These are phyloP conservation scores for Leccinum variicolor DNA, from an alignment of 768 basidiomycete genomes.

Conservation along the genomic window DNA sequence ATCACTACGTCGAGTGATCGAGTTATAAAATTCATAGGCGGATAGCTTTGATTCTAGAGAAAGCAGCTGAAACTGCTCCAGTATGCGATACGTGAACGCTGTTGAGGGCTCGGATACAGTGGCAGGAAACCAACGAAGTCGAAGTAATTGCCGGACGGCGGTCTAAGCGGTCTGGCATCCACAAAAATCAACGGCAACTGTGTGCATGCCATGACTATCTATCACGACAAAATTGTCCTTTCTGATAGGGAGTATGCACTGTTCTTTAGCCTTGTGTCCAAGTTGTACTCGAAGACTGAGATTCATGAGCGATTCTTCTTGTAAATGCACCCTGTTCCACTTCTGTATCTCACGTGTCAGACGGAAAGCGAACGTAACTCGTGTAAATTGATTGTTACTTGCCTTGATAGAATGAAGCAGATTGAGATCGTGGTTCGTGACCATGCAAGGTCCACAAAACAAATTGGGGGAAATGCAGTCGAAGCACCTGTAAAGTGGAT, in stretches of 20 bases:
- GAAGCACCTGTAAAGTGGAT: background rate
- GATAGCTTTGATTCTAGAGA: background rate
- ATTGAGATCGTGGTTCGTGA: background rate
- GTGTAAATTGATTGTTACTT: background rate
- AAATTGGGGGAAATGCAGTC: background rate
- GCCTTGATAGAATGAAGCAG: background rate
- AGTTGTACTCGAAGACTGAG: background rate
- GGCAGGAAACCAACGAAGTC: background rate
- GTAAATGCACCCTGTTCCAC: background rate
- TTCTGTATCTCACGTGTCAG: background rate
- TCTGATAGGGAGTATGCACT: background rate
- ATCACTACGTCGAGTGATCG: background rate
- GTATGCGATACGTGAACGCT: background rate
- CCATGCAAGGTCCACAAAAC: background rate
- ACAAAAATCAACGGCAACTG: background rate
- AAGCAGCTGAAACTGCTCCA: background rate
- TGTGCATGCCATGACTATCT: background rate
- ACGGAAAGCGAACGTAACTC: background rate
- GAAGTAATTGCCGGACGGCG: background rate
- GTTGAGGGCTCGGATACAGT: background rate
- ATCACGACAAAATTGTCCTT: background rate
- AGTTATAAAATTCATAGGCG: background rate
- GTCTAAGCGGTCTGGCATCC: background rate
- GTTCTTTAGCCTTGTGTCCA: background rate
- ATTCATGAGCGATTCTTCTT: background rate